These are phyloP conservation scores for Nannochloropsis salina DNA, from an alignment of 108 stramenopile genomes.

Conservation along the genomic window DNA sequence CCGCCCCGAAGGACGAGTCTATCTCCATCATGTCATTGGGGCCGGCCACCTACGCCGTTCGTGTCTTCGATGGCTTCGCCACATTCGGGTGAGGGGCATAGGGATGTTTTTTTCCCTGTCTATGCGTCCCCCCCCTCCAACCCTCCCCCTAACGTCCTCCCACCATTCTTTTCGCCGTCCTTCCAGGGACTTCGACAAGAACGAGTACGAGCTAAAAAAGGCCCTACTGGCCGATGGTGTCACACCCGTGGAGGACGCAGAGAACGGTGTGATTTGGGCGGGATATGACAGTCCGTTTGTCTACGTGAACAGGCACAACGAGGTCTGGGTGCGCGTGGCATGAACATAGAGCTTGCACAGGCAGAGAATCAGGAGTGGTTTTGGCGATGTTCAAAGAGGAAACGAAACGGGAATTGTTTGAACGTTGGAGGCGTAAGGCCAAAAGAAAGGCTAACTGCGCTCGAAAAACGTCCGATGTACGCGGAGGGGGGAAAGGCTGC, in stretches of 20 bases:
- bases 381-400: too few species aligned
- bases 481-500: too few species aligned
- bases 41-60: not conserved
- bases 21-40: not conserved
- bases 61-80: conserved; percentile 6
- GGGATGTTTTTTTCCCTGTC: too few species aligned
- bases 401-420: too few species aligned
- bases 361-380: not conserved
- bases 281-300: conserved; percentile 16
- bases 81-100: not conserved
- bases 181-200: not conserved
- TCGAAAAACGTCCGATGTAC: too few species aligned
- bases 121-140: not conserved
- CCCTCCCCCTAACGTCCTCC: not conserved
- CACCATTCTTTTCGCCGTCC: not conserved
- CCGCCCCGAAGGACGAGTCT: not conserved
- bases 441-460: too few species aligned
- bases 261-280: not conserved
- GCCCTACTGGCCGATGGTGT: not conserved
- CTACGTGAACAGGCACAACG: conserved; percentile 12
- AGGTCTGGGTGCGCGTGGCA: conserved; percentile 19
- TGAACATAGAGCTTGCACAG: not conserved
- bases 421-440: too few species aligned
- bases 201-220: not conserved
- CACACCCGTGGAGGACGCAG: not conserved